These are phyloP conservation scores for Gaertneriomyces semiglobifer DNA, from an alignment of 192 early-diverging fungal species.

Conservation along the genomic window DNA sequence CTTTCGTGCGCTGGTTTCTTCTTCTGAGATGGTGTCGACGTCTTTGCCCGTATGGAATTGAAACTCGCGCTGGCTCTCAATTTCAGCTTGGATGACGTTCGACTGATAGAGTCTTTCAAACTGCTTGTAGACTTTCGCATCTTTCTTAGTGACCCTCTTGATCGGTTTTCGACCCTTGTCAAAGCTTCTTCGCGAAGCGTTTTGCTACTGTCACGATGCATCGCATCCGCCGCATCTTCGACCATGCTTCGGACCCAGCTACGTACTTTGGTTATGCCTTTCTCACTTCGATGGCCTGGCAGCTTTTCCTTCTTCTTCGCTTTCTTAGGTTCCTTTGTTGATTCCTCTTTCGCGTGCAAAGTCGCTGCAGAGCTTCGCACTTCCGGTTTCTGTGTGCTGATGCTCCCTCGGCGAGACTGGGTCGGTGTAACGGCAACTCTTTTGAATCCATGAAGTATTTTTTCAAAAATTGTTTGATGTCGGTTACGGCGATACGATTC, in stretches of 20 bases:
- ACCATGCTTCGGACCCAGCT: background rate
- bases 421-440: constrained; percentile 10
- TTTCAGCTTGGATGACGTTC: too few relatives aligned
- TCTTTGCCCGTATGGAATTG: too few relatives aligned
- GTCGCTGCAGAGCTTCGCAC: background rate
- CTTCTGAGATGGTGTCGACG: too few relatives aligned
- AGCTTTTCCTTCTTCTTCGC: background rate
- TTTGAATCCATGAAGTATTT: constrained; percentile 23
- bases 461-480: constrained; percentile 2
- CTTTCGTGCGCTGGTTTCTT: too few relatives aligned
- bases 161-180: too few relatives aligned
- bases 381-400: too few relatives aligned
- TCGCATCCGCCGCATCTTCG: too few relatives aligned
- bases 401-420: background rate
- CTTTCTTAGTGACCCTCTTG: constrained; percentile 1
- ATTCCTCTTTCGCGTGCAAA: background rate
- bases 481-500: too few relatives aligned
- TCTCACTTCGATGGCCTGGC: background rate
- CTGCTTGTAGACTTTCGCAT: background rate
- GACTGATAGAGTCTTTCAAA: too few relatives aligned
- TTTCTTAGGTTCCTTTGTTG: background rate
- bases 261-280: constrained; percentile 4
- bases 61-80: too few relatives aligned
- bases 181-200: too few relatives aligned
- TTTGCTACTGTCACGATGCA: too few relatives aligned